Evolutionary conservation across 108 stramenopile species (phyloP).

Genomic region (Conticribra weissflogii): DNA sequence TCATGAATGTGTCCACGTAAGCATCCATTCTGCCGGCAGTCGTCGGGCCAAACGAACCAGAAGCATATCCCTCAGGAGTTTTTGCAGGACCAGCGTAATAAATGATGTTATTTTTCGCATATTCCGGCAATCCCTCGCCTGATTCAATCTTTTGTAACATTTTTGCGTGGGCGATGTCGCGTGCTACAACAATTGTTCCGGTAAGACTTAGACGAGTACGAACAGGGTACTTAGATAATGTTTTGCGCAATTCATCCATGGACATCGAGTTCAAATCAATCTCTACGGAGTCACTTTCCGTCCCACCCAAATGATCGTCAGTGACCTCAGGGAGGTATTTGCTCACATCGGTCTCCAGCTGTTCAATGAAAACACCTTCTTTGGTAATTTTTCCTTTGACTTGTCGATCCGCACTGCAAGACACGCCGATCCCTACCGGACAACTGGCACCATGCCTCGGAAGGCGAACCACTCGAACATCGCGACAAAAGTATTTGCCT

Average conservation of each 20-base stretch:
- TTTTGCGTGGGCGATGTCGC: slow-evolving; percentile 98
- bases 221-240: slow-evolving; percentile 84
- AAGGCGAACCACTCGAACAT: slow-evolving; percentile 92
- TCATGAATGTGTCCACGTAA: slow-evolving; percentile 94
- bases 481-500: slow-evolving; percentile 98
- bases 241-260: slow-evolving; percentile 86
- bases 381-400: slow-evolving; percentile 93
- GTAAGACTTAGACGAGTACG: slow-evolving; percentile 86
- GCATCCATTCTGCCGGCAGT: slow-evolving; percentile 98
- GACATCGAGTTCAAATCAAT: slow-evolving; percentile 88
- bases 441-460: slow-evolving; percentile 97
- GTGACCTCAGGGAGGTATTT: slow-evolving; percentile 94
- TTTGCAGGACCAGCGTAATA: slow-evolving; percentile 98
- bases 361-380: slow-evolving; percentile 95
- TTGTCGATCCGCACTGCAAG: slow-evolving; percentile 97
- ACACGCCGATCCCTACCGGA: slow-evolving; percentile 96
- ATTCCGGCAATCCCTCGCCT: slow-evolving; percentile 94
- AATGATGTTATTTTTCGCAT: slow-evolving; percentile 94
- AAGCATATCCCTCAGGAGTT: slow-evolving; percentile 95
- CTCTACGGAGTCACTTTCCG: slow-evolving; percentile 68
- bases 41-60: slow-evolving; percentile 95
- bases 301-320: slow-evolving; percentile 45
- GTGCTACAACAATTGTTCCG: slow-evolving; percentile 95
- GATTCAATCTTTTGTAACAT: slow-evolving; percentile 88
- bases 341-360: slow-evolving; percentile 89